Evolutionary conservation across 352 stramenopile genomes (phyloP).

Genomic region (Globisporangium camurandrum): DNA sequence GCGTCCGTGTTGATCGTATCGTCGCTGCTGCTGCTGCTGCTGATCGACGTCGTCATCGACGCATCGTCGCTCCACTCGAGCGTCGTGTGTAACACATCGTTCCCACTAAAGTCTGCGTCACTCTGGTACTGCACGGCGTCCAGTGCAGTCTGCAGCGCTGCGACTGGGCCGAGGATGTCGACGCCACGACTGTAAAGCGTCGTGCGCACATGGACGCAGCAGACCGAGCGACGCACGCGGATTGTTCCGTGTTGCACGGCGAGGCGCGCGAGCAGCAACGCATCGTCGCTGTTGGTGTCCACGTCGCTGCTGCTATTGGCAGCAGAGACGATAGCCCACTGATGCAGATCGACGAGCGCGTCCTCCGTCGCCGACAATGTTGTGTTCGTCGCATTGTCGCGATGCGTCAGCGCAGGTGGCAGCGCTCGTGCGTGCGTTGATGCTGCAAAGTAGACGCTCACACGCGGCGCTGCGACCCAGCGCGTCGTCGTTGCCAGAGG

Average conservation of each 20-base stretch:
- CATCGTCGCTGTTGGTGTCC: neutral
- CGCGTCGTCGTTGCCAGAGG: neutral
- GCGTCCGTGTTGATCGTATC: neutral
- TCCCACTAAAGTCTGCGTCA: conserved; percentile 11
- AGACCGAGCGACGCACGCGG: conserved; percentile 5
- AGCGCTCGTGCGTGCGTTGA: neutral
- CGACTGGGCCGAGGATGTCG: conserved; percentile 4
- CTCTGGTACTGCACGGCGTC: conserved; percentile 13
- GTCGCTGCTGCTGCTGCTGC: neutral
- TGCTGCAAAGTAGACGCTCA: conserved; percentile 6
- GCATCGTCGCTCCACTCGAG: neutral
- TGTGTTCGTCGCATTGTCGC: neutral
- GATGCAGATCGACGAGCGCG: neutral
- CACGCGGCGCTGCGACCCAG: neutral
- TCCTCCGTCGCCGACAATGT: conserved; percentile 1
- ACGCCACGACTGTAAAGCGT: neutral
- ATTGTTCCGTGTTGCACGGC: conserved; percentile 5
- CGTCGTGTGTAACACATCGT: conserved; percentile 6
- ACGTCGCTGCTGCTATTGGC: neutral
- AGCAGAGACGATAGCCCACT: conserved; percentile 1
- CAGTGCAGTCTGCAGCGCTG: conserved; percentile 5
- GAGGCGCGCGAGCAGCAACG: conserved; percentile 5
- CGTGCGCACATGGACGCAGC: conserved; percentile 8
- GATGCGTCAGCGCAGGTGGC: neutral
- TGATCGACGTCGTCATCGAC: too few relatives aligned